These are phyloP conservation scores for Rheum nobile DNA, from an alignment of 148 eudicot species.

Conservation along the genomic window DNA sequence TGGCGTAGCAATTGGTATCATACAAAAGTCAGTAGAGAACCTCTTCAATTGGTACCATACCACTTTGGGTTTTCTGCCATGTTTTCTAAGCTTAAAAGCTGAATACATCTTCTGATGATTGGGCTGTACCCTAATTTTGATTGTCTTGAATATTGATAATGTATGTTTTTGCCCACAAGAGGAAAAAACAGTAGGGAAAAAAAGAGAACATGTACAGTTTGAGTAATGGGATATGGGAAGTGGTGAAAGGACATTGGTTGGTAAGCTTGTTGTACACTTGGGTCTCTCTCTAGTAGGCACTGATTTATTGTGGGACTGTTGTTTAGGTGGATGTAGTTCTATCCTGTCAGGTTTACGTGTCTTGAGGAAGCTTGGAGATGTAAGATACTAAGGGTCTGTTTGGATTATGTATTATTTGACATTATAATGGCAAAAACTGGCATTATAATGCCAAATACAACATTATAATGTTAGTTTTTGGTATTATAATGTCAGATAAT, in stretches of 20 bases:
- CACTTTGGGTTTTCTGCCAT: not conserved
- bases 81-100: not conserved
- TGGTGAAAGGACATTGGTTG: not conserved
- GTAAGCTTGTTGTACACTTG: not conserved
- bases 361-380: not conserved
- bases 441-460: too few relatives aligned
- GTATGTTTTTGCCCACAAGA: not conserved
- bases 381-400: too few relatives aligned
- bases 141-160: not conserved
- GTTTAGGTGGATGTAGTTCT: not conserved
- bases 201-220: not conserved
- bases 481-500: too few relatives aligned
- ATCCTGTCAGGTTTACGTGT: not conserved
- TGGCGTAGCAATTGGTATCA: not conserved
- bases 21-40: not conserved
- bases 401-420: too few relatives aligned
- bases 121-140: conserved; percentile 1
- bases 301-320: not conserved
- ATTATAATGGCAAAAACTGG: too few relatives aligned
- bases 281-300: not conserved
- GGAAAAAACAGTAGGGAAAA: not conserved
- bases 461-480: too few relatives aligned
- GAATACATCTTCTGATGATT: not conserved
- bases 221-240: not conserved
- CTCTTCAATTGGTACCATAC: not conserved